A percentile compares a stretch with the other conserved stretches of the same genome.
Conservation (phyloP, 768 basidiomycete genomes). For the Calocera cornea region DNA sequence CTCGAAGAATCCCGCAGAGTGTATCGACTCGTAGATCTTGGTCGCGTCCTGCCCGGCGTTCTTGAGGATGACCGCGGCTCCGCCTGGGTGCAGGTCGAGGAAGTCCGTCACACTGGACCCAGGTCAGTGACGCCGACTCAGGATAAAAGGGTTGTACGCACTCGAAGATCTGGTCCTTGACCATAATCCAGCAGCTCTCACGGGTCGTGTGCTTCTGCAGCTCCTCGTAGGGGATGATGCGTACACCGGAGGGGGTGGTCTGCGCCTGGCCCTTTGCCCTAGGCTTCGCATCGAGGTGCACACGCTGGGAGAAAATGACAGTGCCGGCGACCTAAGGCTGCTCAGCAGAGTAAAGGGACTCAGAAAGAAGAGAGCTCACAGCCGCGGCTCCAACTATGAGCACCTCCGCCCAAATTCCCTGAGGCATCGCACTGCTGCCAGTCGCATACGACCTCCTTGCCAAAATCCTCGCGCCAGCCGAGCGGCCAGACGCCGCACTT, state of each 20-base stretch:
- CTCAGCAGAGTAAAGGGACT: background rate
- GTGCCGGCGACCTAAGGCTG: background rate
- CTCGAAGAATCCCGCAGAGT: conserved; percentile 25
- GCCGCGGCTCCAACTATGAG: background rate
- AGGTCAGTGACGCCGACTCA: background rate
- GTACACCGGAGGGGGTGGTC: background rate
- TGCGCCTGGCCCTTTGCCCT: background rate
- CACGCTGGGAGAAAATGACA: background rate
- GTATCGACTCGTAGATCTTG: conserved; percentile 25
- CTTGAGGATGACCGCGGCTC: conserved; percentile 21
- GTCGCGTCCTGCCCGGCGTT: conserved; percentile 28
- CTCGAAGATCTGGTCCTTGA: conserved; percentile 17
- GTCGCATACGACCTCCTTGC: background rate
- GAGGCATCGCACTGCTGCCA: conserved; percentile 31
- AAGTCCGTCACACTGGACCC: conserved; percentile 24
- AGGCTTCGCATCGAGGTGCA: background rate
- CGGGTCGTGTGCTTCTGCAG: conserved; percentile 27
- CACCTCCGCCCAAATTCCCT: conserved; percentile 15
- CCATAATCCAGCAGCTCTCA: conserved; percentile 22
- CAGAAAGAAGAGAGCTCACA: background rate
- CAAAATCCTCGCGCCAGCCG: background rate
- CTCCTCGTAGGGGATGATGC: conserved; percentile 19
- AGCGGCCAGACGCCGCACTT: background rate
- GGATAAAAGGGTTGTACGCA: background rate
- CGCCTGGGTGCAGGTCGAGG: conserved; percentile 26